These are phyloP conservation scores for Calycina herbarum DNA, from an alignment of 2,329 filamentous ascomycete species.

Conservation along the genomic window DNA sequence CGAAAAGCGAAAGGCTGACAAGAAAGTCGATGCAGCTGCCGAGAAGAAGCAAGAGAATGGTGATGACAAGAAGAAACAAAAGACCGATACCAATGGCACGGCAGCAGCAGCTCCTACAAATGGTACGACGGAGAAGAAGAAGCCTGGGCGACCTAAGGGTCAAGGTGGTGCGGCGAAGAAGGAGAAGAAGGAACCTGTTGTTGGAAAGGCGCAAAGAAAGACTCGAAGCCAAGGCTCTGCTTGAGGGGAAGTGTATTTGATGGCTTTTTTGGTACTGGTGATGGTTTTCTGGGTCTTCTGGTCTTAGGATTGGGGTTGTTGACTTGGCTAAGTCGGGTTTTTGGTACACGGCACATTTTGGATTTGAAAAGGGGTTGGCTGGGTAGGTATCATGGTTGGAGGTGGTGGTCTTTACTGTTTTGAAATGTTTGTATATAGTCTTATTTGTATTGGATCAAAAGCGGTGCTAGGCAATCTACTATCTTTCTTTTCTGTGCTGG, in stretches of 20 bases:
- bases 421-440: background rate
- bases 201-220: conserved; percentile 31
- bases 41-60: conserved; percentile 19
- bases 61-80: conserved; percentile 21
- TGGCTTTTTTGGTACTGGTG: conserved; percentile 4
- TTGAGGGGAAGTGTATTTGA: background rate
- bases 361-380: background rate
- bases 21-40: conserved; percentile 25
- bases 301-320: conserved; percentile 1
- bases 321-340: conserved; percentile 16
- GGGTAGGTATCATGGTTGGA: background rate
- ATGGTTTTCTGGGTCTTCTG: background rate
- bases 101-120: conserved; percentile 14
- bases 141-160: conserved; percentile 31
- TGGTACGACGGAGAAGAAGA: conserved; percentile 29
- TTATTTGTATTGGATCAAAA: background rate
- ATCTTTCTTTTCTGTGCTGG: too few relatives aligned
- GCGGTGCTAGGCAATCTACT: background rate
- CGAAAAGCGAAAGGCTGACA: conserved; percentile 33
- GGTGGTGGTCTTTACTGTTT: background rate
- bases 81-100: conserved; percentile 18
- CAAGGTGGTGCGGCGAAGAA: conserved; percentile 28
- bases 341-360: background rate
- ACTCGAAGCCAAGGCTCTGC: conserved; percentile 34
- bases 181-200: conserved; percentile 33